A percentile compares a stretch with the other conserved stretches of the same genome.
These are phyloP conservation scores for Elongisporangium prolatum DNA, from an alignment of 352 stramenopile species.

Conservation along the genomic window DNA sequence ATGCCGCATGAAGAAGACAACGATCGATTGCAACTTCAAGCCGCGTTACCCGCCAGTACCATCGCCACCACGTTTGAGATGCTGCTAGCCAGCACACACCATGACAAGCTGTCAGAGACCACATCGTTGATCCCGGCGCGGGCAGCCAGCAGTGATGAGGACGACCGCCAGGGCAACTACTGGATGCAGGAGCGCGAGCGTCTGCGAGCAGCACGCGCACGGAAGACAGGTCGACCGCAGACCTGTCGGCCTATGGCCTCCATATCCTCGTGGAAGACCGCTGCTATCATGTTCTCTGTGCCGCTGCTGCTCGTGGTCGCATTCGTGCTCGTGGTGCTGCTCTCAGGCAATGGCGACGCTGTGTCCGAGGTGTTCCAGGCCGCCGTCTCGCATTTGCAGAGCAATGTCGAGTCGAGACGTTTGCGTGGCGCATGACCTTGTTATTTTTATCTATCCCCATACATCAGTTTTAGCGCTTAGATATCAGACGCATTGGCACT, in stretches of 20 bases:
- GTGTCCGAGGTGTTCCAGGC: constrained; percentile 10
- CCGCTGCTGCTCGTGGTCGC: constrained; percentile 49
- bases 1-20: constrained; percentile 2
- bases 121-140: constrained; percentile 22
- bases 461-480: constrained; percentile 1
- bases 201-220: constrained; percentile 21
- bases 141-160: constrained; percentile 10
- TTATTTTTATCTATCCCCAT: constrained; percentile 1
- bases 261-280: constrained; percentile 46
- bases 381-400: constrained; percentile 16
- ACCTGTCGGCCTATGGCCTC: constrained; percentile 11
- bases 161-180: constrained; percentile 59
- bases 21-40: not conserved
- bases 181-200: constrained; percentile 72
- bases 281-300: constrained; percentile 67
- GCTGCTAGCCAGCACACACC: constrained; percentile 7
- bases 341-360: constrained; percentile 24
- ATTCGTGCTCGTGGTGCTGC: constrained; percentile 53
- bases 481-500: too few relatives aligned
- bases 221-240: constrained; percentile 3
- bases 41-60: constrained; percentile 6
- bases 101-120: constrained; percentile 19
- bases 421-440: not conserved
- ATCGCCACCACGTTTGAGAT: constrained; percentile 10
- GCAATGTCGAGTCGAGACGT: constrained; percentile 1